Evolutionary conservation across 2,329 filamentous ascomycete genomes (phyloP).

Genomic region (Lithohypha guttulata): DNA sequence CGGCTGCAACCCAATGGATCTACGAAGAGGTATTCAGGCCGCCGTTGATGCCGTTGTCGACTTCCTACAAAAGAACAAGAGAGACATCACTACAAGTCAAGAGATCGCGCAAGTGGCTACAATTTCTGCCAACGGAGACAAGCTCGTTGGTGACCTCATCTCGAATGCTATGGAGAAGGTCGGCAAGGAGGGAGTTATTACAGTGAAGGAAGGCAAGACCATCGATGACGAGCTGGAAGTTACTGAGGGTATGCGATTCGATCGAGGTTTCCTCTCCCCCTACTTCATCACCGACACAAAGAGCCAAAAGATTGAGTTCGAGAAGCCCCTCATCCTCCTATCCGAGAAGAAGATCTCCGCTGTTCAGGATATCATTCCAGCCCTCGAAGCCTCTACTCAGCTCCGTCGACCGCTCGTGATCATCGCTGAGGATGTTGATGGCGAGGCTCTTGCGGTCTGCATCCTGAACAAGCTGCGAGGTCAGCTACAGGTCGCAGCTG

Average conservation of each 20-base stretch:
- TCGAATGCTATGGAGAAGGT: slow-evolving; percentile 99
- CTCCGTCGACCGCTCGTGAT: slow-evolving; percentile 92
- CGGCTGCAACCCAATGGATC: slow-evolving; percentile 99
- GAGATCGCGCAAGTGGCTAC: slow-evolving; percentile 98
- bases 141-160: slow-evolving; percentile 88
- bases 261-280: slow-evolving; percentile 94
- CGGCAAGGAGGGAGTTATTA: slow-evolving; percentile 99
- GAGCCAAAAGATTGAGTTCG: slow-evolving; percentile 97
- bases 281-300: slow-evolving; percentile 99
- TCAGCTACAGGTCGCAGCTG: slow-evolving; percentile 93
- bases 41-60: slow-evolving; percentile 91
- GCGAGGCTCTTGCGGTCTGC: slow-evolving; percentile 95
- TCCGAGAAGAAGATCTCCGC: slow-evolving; percentile 99
- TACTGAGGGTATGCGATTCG: slow-evolving; percentile 99
- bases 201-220: slow-evolving; percentile 99
- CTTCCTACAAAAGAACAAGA: slow-evolving; percentile 90
- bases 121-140: slow-evolving; percentile 94
- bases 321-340: slow-evolving; percentile 96
- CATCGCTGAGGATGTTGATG: slow-evolving; percentile 98
- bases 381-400: slow-evolving; percentile 93
- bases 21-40: slow-evolving; percentile 91
- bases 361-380: slow-evolving; percentile 96
- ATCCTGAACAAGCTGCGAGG: slow-evolving; percentile 99
- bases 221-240: slow-evolving; percentile 95
- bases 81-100: slow-evolving; percentile 91